phyloP scores from a whole-genome alignment of 345 rosid species.

The Balakata baccata region DNA sequence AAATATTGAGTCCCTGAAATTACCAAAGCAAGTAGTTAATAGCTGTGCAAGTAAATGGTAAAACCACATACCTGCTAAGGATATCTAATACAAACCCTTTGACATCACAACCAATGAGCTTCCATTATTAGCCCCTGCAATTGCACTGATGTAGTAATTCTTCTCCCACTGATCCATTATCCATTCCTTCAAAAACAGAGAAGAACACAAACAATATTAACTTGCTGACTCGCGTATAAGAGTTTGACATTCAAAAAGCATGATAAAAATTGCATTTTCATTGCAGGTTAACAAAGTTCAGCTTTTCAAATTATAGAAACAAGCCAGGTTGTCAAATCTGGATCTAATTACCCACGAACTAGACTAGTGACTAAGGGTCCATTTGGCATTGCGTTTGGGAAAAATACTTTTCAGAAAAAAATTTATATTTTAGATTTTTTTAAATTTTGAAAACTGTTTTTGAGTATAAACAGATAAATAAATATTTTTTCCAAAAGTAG shows the following conservation, averaged over 20 bases:
- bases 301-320: not conserved
- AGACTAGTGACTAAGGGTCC: not conserved
- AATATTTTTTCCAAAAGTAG: no score
- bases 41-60: not conserved
- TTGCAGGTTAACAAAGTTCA: not conserved
- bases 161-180: conserved; percentile 98
- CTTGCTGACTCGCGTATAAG: not conserved
- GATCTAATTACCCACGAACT: not conserved
- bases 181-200: conserved; percentile 60
- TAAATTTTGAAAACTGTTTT: no score
- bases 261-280: no score
- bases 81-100: conserved; percentile 51
- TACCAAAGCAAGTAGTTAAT: conserved; percentile 16
- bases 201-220: conserved; percentile 12
- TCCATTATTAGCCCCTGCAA: conserved; percentile 87
- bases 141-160: conserved; percentile 86
- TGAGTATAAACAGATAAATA: no score
- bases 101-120: conserved; percentile 96
- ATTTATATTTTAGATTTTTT: no score
- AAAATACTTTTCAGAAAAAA: no score
- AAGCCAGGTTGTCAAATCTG: not conserved
- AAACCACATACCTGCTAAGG: not conserved
- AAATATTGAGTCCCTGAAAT: conserved; percentile 75
- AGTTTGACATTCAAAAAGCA: no score
- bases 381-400: no score